Evolutionary conservation across 106 monocot genomes (phyloP).

Genomic region (Agapanthus africanus): DNA sequence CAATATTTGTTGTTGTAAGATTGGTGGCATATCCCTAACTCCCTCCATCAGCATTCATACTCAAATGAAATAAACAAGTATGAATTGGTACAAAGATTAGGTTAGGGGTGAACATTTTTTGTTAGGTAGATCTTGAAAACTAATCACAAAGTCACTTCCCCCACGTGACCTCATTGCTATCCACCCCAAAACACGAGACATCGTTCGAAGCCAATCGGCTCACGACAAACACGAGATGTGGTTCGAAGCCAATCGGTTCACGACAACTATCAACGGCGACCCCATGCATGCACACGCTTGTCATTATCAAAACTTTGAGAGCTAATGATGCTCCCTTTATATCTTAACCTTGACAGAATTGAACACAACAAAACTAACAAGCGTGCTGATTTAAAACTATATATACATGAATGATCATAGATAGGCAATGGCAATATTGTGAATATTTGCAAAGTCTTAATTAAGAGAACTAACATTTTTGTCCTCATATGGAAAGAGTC

Average conservation of each 20-base stretch:
- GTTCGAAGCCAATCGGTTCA: no score
- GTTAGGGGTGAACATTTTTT: neutral
- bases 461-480: neutral
- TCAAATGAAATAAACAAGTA: no score
- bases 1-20: no score
- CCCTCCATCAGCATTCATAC: no score
- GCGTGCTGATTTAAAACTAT: neutral
- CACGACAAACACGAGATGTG: no score
- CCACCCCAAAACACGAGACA: neutral
- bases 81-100: no score
- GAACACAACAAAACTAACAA: neutral
- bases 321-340: no score
- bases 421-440: neutral
- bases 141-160: neutral
- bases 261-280: no score
- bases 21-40: no score
- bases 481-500: constrained; percentile 2
- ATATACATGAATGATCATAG: neutral
- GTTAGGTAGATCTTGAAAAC: constrained; percentile 3
- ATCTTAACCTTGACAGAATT: no score
- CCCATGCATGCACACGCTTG: no score
- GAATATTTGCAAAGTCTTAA: neutral
- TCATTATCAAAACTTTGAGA: no score
- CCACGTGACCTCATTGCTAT: neutral
- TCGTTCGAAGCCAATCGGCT: neutral